phyloP scores from a whole-genome alignment of 2,329 filamentous ascomycete species.

The Ophiocordyceps polyrhachis-furcata region DNA sequence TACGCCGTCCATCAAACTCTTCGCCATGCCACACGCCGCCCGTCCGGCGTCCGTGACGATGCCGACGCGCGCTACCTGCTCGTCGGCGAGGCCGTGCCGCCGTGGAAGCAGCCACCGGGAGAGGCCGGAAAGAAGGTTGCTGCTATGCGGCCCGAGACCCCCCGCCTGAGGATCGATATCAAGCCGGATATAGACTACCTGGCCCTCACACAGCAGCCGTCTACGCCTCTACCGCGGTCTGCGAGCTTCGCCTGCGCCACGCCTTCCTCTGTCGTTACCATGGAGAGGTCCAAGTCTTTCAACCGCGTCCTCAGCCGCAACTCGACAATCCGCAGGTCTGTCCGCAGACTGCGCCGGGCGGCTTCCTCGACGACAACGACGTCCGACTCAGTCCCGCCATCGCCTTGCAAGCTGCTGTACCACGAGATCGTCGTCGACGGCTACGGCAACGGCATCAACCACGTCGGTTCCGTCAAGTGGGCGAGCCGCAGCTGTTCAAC shows the following conservation, averaged over 20 bases:
- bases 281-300: slow-evolving; percentile 13
- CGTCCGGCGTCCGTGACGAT: slow-evolving; percentile 40
- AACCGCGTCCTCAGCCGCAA: slow-evolving; percentile 13
- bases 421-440: slow-evolving; percentile 34
- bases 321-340: slow-evolving; percentile 15
- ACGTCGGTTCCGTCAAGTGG: slow-evolving; percentile 10
- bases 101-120: slow-evolving; percentile 17
- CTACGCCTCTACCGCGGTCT: neutral
- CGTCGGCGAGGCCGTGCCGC: slow-evolving; percentile 23
- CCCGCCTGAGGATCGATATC: slow-evolving; percentile 19
- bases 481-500: slow-evolving; percentile 10
- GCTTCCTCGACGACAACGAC: slow-evolving; percentile 5
- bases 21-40: slow-evolving; percentile 39
- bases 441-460: slow-evolving; percentile 34
- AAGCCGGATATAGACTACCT: slow-evolving; percentile 39
- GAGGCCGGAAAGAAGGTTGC: neutral
- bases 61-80: slow-evolving; percentile 38
- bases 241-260: slow-evolving; percentile 1
- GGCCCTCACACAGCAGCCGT: slow-evolving; percentile 18
- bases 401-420: slow-evolving; percentile 11
- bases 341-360: slow-evolving; percentile 12
- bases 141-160: slow-evolving; percentile 1
- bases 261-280: neutral
- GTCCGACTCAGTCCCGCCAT: slow-evolving; percentile 1
- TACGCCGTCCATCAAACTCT: slow-evolving; percentile 60